phyloP scores from a whole-genome alignment of 2,329 filamentous ascomycete species.

The Colletotrichum limetticola region DNA sequence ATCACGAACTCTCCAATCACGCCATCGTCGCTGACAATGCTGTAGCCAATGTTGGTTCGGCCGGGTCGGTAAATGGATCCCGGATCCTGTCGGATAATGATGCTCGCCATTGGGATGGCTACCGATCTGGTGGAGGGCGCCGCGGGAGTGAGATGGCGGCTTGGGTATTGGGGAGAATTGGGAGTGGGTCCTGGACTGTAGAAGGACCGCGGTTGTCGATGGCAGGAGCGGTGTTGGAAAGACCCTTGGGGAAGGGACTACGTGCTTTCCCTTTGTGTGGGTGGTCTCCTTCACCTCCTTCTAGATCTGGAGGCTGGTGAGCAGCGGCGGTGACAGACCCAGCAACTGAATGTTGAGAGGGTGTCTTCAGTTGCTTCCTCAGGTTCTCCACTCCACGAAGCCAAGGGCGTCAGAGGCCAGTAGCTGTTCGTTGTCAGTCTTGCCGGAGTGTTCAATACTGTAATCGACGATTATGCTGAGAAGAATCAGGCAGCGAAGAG shows the following conservation, averaged over 20 bases:
- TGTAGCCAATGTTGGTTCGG: not conserved
- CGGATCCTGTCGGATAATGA: not conserved
- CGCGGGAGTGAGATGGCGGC: not conserved
- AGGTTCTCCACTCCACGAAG: too few species aligned
- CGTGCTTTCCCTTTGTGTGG: fast-evolving
- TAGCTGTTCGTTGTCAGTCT: too few species aligned
- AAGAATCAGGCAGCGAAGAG: too few species aligned
- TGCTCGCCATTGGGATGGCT: not conserved
- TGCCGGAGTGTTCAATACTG: too few species aligned
- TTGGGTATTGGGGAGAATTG: not conserved
- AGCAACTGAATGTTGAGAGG: too few species aligned
- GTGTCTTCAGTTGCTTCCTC: too few species aligned
- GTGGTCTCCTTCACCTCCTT: too few species aligned
- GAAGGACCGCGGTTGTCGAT: not conserved
- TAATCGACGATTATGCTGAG: too few species aligned
- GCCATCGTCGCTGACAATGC: not conserved
- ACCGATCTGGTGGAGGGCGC: not conserved
- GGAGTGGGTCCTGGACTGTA: too few species aligned
- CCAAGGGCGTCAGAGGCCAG: too few species aligned
- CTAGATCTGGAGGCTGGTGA: too few species aligned
- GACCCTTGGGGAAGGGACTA: not conserved
- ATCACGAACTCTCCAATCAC: not conserved
- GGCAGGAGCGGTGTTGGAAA: not conserved
- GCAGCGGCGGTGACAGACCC: too few species aligned
- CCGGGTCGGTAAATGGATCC: not conserved